Evolutionary conservation across 2,329 filamentous ascomycete species (phyloP).

Genomic region (Thermoascus crustaceus): DNA sequence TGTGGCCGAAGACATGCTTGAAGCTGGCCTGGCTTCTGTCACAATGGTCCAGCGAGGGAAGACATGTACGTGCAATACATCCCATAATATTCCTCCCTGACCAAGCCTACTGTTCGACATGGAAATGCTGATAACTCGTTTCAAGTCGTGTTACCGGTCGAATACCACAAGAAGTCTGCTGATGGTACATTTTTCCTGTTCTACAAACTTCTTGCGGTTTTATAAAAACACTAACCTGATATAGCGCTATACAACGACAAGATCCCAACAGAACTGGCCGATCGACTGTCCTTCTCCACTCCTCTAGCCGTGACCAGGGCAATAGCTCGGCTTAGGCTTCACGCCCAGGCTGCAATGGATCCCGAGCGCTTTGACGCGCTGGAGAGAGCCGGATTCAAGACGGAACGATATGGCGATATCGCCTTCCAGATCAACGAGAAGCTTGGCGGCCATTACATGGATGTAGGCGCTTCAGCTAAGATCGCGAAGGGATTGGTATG

Average conservation of each 20-base stretch:
- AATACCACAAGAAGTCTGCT: conserved; percentile 9
- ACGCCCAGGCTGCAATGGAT: conserved; percentile 21
- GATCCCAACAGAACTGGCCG: conserved; percentile 12
- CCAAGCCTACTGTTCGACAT: no score
- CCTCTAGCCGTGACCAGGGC: conserved; percentile 18
- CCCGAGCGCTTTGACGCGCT: conserved; percentile 35
- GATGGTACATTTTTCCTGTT: conserved; percentile 8
- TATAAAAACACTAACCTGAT: background rate
- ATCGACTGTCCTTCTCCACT: conserved; percentile 15
- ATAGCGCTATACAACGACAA: conserved; percentile 13
- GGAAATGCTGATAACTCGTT: background rate
- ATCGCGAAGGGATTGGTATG: conserved; percentile 31
- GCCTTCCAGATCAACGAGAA: conserved; percentile 34
- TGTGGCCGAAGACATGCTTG: conserved; percentile 41
- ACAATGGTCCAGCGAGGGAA: conserved; percentile 41
- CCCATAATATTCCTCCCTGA: no score
- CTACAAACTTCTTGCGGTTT: background rate
- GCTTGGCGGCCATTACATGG: conserved; percentile 42
- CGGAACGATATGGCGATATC: conserved; percentile 32
- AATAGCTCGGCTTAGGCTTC: conserved; percentile 22
- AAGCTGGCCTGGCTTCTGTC: conserved; percentile 33
- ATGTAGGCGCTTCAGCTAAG: conserved; percentile 36
- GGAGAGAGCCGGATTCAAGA: conserved; percentile 34
- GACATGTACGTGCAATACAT: conserved; percentile 26
- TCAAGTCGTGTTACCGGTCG: conserved; percentile 13